A percentile compares a stretch with the other conserved stretches of the same genome.
phyloP scores from a whole-genome alignment of 1,284 basidiomycete species.

The Moesziomyces sp. region DNA sequence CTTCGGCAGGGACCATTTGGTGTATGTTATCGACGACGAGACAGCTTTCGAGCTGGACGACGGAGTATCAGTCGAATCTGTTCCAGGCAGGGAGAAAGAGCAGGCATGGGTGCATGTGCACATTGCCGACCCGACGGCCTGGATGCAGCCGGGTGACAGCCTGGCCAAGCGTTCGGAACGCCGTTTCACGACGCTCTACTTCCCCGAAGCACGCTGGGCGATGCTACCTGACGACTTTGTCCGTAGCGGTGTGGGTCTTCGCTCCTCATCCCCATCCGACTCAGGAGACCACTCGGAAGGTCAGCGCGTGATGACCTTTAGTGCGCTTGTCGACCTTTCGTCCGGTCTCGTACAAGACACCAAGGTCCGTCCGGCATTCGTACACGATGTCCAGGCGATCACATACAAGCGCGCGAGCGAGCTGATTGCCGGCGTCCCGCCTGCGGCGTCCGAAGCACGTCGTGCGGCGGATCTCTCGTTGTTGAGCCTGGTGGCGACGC shows the following conservation, averaged over 20 bases:
- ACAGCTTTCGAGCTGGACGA: slow-evolving; percentile 91
- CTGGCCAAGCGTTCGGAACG: slow-evolving; percentile 48
- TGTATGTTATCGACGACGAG: slow-evolving; percentile 89
- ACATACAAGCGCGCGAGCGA: slow-evolving; percentile 77
- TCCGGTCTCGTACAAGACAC: slow-evolving; percentile 78
- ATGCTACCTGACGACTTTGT: slow-evolving; percentile 72
- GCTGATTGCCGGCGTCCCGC: slow-evolving; percentile 10
- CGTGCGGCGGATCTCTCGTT: slow-evolving; percentile 67
- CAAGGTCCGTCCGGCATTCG: slow-evolving; percentile 77
- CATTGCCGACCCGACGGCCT: slow-evolving; percentile 88
- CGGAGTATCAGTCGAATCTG: slow-evolving; percentile 78
- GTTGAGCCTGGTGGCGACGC: slow-evolving; percentile 67
- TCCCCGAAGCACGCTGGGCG: slow-evolving; percentile 52
- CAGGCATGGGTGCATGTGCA: slow-evolving; percentile 87
- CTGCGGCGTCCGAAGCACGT: neutral
- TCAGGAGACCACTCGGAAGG: slow-evolving; percentile 67
- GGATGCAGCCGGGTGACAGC: slow-evolving; percentile 79
- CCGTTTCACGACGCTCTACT: slow-evolving; percentile 54
- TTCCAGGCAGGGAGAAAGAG: slow-evolving; percentile 69
- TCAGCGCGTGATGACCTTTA: slow-evolving; percentile 79
- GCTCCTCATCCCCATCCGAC: slow-evolving; percentile 51
- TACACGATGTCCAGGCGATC: slow-evolving; percentile 77
- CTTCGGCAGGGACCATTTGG: slow-evolving; percentile 78
- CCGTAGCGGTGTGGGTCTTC: slow-evolving; percentile 47
- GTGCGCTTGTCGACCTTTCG: slow-evolving; percentile 75